Evolutionary conservation across 192 early-diverging fungal genomes (phyloP).

Genomic region (Haplosporangium gracile): DNA sequence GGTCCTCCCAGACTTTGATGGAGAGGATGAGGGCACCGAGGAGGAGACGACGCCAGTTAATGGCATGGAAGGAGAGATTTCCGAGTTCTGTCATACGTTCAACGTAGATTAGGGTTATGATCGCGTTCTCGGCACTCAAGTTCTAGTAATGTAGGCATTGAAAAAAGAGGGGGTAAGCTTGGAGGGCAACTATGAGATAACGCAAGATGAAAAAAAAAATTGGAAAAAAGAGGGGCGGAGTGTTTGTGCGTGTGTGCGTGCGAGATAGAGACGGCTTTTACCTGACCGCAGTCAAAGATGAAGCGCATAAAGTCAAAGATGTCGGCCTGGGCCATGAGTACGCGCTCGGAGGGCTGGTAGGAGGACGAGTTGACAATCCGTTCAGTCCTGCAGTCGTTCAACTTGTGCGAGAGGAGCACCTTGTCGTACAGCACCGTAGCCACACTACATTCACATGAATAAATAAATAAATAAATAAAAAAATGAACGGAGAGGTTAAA

Average conservation of each 20-base stretch:
- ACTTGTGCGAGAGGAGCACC: constrained; percentile 37
- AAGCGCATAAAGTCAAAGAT: constrained; percentile 75
- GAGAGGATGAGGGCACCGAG: constrained; percentile 80
- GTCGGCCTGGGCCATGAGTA: constrained; percentile 58
- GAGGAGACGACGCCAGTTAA: constrained; percentile 63
- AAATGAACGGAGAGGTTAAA: background rate
- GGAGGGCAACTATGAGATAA: background rate
- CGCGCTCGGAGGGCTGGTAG: constrained; percentile 30
- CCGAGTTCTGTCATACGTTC: constrained; percentile 77
- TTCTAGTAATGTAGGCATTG: constrained; percentile 10
- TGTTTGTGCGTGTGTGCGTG: background rate
- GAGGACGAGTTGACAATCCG: constrained; percentile 50
- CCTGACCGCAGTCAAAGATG: constrained; percentile 74
- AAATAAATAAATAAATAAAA: background rate
- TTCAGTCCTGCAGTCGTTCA: constrained; percentile 44
- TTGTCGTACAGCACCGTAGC: constrained; percentile 42
- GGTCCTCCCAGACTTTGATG: constrained; percentile 90
- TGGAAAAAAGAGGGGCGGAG: background rate
- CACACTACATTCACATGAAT: constrained; percentile 21
- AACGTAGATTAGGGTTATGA: constrained; percentile 76
- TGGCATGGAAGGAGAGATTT: constrained; percentile 66
- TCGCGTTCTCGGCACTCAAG: constrained; percentile 69
- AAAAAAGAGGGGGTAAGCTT: background rate
- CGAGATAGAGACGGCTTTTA: background rate
- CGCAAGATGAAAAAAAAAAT: background rate